phyloP scores from a whole-genome alignment of 129 eudicot species.

The Pittosporum tobira region DNA sequence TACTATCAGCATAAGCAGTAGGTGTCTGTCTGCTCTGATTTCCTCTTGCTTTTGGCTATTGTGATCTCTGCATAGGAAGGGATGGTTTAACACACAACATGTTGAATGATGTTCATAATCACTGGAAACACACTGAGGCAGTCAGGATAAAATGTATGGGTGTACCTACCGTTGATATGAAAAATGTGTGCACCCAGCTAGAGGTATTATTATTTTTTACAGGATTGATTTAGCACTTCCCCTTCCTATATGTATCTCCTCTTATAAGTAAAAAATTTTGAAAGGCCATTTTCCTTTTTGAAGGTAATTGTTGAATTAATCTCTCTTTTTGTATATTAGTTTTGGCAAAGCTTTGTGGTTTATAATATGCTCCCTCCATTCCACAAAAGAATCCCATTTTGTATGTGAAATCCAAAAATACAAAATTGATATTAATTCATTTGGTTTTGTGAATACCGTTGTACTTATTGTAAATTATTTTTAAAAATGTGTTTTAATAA shows the following conservation, averaged over 20 bases:
- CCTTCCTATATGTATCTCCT: neutral
- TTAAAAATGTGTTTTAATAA: too few relatives aligned
- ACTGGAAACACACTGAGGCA: constrained; percentile 83
- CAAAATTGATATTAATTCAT: too few relatives aligned
- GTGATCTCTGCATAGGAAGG: constrained; percentile 47
- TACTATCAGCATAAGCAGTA: neutral
- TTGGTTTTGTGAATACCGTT: too few relatives aligned
- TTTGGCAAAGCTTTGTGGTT: neutral
- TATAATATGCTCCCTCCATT: too few relatives aligned
- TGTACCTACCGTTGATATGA: constrained; percentile 91
- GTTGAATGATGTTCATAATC: constrained; percentile 84
- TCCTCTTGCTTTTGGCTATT: neutral
- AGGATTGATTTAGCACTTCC: neutral
- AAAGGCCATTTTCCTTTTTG: neutral
- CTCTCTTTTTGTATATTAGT: neutral
- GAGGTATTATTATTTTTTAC: constrained; percentile 49
- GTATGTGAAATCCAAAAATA: too few relatives aligned
- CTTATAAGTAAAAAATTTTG: too few relatives aligned
- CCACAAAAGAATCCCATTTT: too few relatives aligned
- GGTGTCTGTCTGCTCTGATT: neutral
- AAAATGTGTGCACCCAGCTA: constrained; percentile 69
- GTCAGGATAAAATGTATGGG: constrained; percentile 97
- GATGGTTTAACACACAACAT: constrained; percentile 96
- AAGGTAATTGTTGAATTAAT: neutral
- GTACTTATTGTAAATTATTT: too few relatives aligned